Base-by-base conservation (phyloP, 768 basidiomycete species). In the Suillus subluteus region DNA sequence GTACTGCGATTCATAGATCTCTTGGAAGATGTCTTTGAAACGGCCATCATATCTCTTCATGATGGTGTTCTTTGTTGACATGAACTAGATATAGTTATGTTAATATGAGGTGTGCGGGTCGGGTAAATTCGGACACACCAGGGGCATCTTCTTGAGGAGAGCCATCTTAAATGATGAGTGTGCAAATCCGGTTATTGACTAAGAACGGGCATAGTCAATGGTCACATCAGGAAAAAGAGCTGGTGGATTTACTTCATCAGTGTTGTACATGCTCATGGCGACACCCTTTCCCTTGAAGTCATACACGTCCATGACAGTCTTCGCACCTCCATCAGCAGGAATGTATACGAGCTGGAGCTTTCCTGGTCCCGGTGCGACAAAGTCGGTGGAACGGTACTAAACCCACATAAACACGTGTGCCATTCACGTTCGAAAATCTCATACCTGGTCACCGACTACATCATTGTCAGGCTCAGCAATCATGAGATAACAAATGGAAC, bases 21-120 rank as follows among this genome's bases (percentile, higher is more conserved):
- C 95, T 78, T 98, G 90, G 90, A 99, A 98, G 76, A 97, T 96
- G 73, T 99, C 98, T 84, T 99, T 99, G 88, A 99, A 99, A 38
- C 96, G 88, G 54, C 98, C 98, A 74, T 99, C 98, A 78, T 99
- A 99, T 76, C 91, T 96, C 83, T 99, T 97, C 75, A 97, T 75
- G 80, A 97, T 96, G 30, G 95, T 97, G 81, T 97, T 99, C 83
- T 99, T 98, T 50, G 97, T 99, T 13, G 94, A 96, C 92, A 99
- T 88, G 85, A 96, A 98, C 88, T 93, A 30, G 41, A 63, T 12
- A 38, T 3, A 26, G 35, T 62, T 50, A 44, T 38, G n/a, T n/a
- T n/a, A 58, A 66, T 58, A 40, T 62, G 54, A 21, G 13, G 18
- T 62, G 65, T 58, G 62, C 62, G 67, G 30, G 70, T 68, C 64